Percentiles rank a stretch among this genome's conserved stretches.
Evolutionary conservation across 805 yeast genomes (phyloP).

Genomic region (Pichia cabralensis): DNA sequence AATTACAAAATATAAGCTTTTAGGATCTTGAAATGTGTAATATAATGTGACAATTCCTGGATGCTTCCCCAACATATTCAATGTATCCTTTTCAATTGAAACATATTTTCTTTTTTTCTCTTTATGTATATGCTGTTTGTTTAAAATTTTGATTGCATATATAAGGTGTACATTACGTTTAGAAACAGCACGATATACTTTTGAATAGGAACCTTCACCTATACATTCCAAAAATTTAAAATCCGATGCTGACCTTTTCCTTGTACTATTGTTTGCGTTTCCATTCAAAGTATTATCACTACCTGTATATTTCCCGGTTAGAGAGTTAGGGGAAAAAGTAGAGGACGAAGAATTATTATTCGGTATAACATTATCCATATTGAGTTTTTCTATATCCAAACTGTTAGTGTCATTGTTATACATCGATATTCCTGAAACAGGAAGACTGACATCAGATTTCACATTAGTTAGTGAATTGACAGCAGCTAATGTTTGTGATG

Average conservation of each 20-base stretch:
- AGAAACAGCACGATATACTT: conserved; percentile 83
- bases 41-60: conserved; percentile 90
- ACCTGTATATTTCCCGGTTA: too few species aligned
- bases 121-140: conserved; percentile 85
- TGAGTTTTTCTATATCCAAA: neutral
- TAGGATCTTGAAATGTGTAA: conserved; percentile 91
- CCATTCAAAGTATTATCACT: neutral
- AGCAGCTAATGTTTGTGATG: too few species aligned
- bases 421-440: too few species aligned
- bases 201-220: conserved; percentile 95
- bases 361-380: neutral
- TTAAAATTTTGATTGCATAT: conserved; percentile 85
- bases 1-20: conserved; percentile 78
- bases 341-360: neutral
- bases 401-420: neutral
- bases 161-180: conserved; percentile 59
- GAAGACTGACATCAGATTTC: too few species aligned
- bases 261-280: conserved; percentile 1
- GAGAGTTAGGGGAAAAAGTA: too few species aligned
- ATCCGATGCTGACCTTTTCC: conserved; percentile 61
- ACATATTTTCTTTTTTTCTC: conserved; percentile 94
- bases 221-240: conserved; percentile 80
- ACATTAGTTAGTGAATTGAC: too few species aligned
- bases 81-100: conserved; percentile 84
- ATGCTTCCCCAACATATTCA: conserved; percentile 81